Evolutionary conservation across 2,329 filamentous ascomycete species (phyloP).

Genomic region (Helminthosporium solani): DNA sequence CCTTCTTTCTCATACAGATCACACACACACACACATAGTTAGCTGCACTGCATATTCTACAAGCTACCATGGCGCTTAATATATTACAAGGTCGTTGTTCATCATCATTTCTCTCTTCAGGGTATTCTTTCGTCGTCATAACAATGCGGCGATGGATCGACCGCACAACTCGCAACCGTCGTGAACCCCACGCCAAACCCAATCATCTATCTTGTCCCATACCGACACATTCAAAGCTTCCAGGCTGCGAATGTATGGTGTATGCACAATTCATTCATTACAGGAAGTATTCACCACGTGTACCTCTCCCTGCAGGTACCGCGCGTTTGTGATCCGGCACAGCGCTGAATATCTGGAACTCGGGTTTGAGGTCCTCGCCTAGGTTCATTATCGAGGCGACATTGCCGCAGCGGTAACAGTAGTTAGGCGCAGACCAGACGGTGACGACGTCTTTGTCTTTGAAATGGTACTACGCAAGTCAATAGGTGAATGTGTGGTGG

Average conservation of each 20-base stretch:
- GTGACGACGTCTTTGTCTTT: constrained; percentile 95
- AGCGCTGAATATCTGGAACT: constrained; percentile 88
- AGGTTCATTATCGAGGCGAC: constrained; percentile 91
- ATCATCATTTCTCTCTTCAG: constrained; percentile 7
- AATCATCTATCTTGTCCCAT: constrained; percentile 8
- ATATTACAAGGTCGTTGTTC: constrained; percentile 10
- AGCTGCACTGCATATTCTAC: no score
- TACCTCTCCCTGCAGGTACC: constrained; percentile 64
- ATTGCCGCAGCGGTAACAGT: constrained; percentile 56
- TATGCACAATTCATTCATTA: constrained; percentile 30
- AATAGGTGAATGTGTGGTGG: neutral
- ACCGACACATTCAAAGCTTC: constrained; percentile 16
- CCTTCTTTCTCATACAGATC: no score
- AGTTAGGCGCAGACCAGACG: constrained; percentile 83
- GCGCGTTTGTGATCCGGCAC: constrained; percentile 84
- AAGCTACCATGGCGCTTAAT: constrained; percentile 6
- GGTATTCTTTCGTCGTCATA: constrained; percentile 20
- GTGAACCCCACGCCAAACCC: neutral
- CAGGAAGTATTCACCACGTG: constrained; percentile 54
- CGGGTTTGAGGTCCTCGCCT: constrained; percentile 84
- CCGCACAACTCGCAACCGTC: neutral
- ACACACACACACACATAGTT: no score
- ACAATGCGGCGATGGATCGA: constrained; percentile 13
- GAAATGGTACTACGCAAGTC: constrained; percentile 74
- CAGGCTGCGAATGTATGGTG: constrained; percentile 9